These are phyloP conservation scores for Byssothecium circinans DNA, from an alignment of 2,329 filamentous ascomycete species.

Conservation along the genomic window DNA sequence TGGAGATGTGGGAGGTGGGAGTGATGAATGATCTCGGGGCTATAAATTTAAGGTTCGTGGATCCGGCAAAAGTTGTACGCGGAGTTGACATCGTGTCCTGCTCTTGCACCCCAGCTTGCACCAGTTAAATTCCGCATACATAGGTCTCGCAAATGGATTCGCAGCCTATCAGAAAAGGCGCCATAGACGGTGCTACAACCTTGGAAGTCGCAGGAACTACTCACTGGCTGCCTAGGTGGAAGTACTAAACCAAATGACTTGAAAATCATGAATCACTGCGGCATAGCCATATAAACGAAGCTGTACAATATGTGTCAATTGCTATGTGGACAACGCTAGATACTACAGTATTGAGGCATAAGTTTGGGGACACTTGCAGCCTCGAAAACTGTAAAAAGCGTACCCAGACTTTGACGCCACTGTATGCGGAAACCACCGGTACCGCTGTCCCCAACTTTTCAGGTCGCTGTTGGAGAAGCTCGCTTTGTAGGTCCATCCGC, in stretches of 20 bases:
- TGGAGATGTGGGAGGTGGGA: neutral
- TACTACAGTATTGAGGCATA: too few species aligned
- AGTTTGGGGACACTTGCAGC: too few species aligned
- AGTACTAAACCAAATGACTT: too few species aligned
- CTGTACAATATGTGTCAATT: neutral
- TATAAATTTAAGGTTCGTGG: neutral
- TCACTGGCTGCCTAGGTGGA: too few species aligned
- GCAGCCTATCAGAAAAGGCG: neutral
- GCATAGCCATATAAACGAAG: neutral
- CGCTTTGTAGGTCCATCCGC: neutral
- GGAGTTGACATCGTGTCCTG: constrained; percentile 1
- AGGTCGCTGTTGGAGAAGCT: neutral
- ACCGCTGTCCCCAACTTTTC: neutral
- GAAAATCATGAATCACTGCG: neutral
- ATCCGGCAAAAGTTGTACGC: constrained; percentile 4
- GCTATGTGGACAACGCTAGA: neutral
- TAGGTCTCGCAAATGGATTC: neutral
- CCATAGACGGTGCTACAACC: neutral
- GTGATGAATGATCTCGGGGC: neutral
- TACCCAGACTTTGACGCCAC: too few species aligned
- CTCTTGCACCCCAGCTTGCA: constrained; percentile 1
- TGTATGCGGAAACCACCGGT: neutral
- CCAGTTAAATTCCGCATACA: neutral
- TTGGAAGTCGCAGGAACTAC: neutral
- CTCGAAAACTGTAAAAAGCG: too few species aligned